Percentiles rank a stretch among this genome's conserved stretches.
Evolutionary conservation across 148 eudicot species (phyloP).

Genomic region (Rhododendron griersonianum): DNA sequence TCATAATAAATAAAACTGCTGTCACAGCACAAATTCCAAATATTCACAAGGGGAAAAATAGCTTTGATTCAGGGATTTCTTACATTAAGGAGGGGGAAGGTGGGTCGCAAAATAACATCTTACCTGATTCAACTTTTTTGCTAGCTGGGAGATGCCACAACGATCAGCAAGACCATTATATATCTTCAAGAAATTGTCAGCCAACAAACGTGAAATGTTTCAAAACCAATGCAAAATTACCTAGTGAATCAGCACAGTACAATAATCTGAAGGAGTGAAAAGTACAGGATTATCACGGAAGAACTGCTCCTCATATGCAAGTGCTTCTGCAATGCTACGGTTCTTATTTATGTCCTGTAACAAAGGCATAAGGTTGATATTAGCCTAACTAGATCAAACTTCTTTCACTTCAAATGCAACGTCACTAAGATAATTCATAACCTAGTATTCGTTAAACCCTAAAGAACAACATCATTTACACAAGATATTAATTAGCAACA

Average conservation of each 20-base stretch:
- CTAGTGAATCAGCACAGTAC: neutral
- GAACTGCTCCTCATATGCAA: constrained; percentile 45
- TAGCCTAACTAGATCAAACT: neutral
- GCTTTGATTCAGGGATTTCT: neutral
- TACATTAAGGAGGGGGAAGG: neutral
- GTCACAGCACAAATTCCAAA: neutral
- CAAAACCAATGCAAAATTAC: neutral
- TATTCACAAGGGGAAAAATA: neutral
- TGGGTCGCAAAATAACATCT: neutral
- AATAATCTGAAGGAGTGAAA: constrained; percentile 7
- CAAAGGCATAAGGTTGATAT: neutral
- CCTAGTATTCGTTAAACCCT: neutral
- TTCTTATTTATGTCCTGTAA: constrained; percentile 44
- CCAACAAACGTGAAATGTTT: neutral
- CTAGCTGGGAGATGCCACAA: constrained; percentile 48
- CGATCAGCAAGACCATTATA: constrained; percentile 34
- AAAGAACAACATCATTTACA: neutral
- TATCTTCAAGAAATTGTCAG: constrained; percentile 20
- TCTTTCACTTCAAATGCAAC: neutral
- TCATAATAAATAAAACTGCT: neutral
- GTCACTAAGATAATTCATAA: neutral
- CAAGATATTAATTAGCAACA: neutral
- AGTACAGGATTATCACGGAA: constrained; percentile 37
- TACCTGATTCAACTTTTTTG: constrained; percentile 51
- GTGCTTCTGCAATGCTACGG: constrained; percentile 36